These are phyloP conservation scores for Hondaea fermentalgiana DNA, from an alignment of 108 stramenopile species.

Conservation along the genomic window DNA sequence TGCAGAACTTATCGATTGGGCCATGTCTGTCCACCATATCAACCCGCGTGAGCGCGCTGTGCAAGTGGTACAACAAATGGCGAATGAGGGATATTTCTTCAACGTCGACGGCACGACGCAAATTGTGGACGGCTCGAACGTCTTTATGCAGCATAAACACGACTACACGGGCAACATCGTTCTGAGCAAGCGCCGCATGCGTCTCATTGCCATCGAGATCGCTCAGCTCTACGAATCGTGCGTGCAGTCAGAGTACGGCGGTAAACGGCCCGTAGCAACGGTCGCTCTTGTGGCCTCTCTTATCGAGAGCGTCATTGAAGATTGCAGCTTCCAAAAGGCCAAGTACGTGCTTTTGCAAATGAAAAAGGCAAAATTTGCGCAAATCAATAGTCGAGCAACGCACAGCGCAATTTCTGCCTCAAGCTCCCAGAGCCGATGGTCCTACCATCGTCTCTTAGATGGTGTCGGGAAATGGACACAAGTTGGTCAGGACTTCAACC, in stretches of 20 bases:
- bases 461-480: background rate
- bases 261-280: background rate
- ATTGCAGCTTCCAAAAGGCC: background rate
- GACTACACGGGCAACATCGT: background rate
- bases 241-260: background rate
- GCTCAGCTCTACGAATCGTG: background rate
- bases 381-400: background rate
- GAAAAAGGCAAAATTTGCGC: background rate
- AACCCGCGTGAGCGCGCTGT: constrained; percentile 7
- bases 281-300: background rate
- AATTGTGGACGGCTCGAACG: background rate
- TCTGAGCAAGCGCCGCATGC: background rate
- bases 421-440: too few species aligned
- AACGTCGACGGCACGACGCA: background rate
- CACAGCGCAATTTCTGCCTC: background rate
- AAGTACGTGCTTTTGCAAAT: background rate
- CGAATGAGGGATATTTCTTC: background rate
- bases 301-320: background rate
- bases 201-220: background rate
- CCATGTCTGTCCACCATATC: background rate
- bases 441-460: too few species aligned
- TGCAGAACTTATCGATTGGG: background rate
- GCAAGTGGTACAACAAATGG: constrained; percentile 4
- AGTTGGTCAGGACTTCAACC: background rate
- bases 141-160: background rate